phyloP scores from a whole-genome alignment of 2,329 filamentous ascomycete genomes.

The Leptosphaerulina australis region DNA sequence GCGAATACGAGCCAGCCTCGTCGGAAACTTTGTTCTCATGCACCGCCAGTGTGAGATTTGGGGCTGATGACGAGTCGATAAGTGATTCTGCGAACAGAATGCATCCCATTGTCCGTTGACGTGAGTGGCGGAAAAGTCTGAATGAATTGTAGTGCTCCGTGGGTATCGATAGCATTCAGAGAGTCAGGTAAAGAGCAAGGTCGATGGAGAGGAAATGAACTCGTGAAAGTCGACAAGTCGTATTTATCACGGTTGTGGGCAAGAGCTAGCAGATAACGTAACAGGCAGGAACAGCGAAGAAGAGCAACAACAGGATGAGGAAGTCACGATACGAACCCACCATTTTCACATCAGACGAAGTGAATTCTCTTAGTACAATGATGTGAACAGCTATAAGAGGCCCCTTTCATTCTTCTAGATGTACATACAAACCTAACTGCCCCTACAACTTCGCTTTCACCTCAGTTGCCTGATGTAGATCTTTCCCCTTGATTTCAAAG shows the following conservation, averaged over 20 bases:
- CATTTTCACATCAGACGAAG: background rate
- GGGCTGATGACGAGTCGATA: background rate
- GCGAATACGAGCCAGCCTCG: conserved; percentile 22
- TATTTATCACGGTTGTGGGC: background rate
- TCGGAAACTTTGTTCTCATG: background rate
- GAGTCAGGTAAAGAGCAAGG: background rate
- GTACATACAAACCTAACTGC: too few species aligned
- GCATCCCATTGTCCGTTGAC: background rate
- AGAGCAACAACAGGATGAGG: background rate
- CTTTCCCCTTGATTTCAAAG: conserved; percentile 61
- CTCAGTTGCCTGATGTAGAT: conserved; percentile 48
- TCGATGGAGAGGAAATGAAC: background rate
- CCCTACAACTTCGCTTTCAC: conserved; percentile 50
- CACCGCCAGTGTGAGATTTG: conserved; percentile 9
- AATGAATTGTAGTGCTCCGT: background rate
- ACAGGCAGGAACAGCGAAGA: background rate
- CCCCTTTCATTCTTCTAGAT: too few species aligned
- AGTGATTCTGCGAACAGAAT: background rate
- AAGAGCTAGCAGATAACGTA: background rate
- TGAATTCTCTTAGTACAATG: too few species aligned
- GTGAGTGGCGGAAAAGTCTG: background rate
- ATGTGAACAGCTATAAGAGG: too few species aligned
- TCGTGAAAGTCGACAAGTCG: background rate
- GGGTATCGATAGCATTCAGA: background rate
- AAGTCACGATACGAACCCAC: background rate